Evolutionary conservation across 129 eudicot species (phyloP), one percentile per base, ranked within the genome.

Genomic region (Glebionis coronaria): DNA sequence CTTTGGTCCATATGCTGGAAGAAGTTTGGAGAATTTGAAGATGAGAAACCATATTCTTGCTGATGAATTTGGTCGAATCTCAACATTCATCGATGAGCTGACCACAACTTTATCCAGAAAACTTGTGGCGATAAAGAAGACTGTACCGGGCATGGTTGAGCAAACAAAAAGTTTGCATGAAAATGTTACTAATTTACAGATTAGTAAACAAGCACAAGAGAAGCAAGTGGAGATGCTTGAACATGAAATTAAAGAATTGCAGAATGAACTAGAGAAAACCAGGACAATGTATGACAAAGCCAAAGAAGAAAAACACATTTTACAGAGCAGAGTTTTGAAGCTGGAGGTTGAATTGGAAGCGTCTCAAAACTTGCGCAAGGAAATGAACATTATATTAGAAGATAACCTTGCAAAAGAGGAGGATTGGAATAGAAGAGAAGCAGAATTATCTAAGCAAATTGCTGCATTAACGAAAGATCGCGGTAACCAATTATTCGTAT

Each of bases 361-460:
- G 45, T 64, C 81, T 56, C 79, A 84, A 76, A 65, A 42, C 12
- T 67, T 70, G 61, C 75, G 76, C 68, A 55, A 61, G 20, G 87
- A 83, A 70, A 69, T 81, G 79, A 76, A 61, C 23, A 10, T 64
- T 56, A 71, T 72, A 19, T 55, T 83, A 29, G 75, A 72, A 59
- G 80, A 75, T 44, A 67, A 71, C 76, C 69, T 45, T 69, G 81
- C 57, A 25, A 68, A 74, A 65, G 88, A 79, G 67, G 80, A 52
- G 27, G 72, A 65, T 3, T 42, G 68, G 79, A 71, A 69, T 59
- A 68, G 74, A 59, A 83, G 80, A 77, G 97, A 86, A 64, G 80
- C 69, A 56, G 96, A 89, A 59, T 57, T 81, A 40, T 71, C 84
- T 15, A 18, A 66, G 54, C 75, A 63, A 63, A 65, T 78, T 50